A percentile compares a stretch with the other conserved stretches of the same genome.
phyloP scores from a whole-genome alignment of 306 rosid species.

The Myrica gale region DNA sequence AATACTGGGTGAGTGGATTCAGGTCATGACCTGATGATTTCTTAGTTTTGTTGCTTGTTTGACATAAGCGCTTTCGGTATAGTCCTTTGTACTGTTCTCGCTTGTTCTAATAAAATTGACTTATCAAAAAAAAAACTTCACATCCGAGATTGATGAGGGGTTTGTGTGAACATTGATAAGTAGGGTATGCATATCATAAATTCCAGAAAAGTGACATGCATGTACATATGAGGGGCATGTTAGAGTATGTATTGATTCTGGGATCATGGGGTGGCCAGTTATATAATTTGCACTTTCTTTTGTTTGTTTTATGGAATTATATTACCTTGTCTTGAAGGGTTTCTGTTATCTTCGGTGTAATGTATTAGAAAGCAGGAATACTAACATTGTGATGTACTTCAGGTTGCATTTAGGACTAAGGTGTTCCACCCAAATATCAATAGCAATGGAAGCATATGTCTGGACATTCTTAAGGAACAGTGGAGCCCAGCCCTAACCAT shows the following conservation, averaged over 20 bases:
- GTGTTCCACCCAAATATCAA: conserved; percentile 95
- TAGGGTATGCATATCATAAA: neutral
- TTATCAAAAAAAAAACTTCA: too few species aligned
- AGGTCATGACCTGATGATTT: neutral
- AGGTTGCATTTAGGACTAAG: conserved; percentile 92
- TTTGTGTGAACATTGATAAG: neutral
- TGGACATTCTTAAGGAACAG: conserved; percentile 87
- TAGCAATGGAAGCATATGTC: conserved; percentile 84
- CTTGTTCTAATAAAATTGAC: too few species aligned
- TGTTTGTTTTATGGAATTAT: neutral
- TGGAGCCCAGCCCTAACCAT: conserved; percentile 90
- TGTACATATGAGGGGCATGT: neutral
- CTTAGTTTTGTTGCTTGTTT: too few species aligned
- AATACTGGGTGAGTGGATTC: neutral
- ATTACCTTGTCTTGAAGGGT: neutral
- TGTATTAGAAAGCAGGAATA: neutral
- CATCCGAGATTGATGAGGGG: neutral
- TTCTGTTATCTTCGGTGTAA: neutral
- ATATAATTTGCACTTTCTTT: too few species aligned
- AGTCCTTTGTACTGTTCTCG: too few species aligned
- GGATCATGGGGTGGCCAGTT: neutral
- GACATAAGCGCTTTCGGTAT: too few species aligned
- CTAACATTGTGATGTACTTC: conserved; percentile 23
- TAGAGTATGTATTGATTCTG: neutral
- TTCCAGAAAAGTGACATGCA: neutral